Base-by-base conservation (phyloP, 2,329 filamentous ascomycete genomes). In the Stachybotrys elegans region DNA sequence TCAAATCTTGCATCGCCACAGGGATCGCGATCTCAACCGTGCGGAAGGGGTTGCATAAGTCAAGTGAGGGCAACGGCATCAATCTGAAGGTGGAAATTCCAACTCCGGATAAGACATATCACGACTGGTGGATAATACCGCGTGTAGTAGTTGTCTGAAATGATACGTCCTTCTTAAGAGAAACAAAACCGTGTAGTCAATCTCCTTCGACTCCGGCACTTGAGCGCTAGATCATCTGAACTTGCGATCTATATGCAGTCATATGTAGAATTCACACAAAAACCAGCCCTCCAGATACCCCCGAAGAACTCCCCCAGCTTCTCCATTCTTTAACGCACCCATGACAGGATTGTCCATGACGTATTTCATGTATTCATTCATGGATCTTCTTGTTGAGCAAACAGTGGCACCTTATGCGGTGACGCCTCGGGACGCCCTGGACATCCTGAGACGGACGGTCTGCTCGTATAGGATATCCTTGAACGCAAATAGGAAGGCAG, bases 401-500 rank as follows among this genome's bases (percentile, higher is more conserved):
- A n/a, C n/a, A n/a, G n/a, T n/a, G n/a, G n/a, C 36, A 41, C 17
- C 34, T 50, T 62, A 69, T 41, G 62, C 59, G 44, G 54, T 52
- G 35, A 66, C 37, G 20, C 60, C 57, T 59, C 65, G 69, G 42
- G 66, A 61, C 22, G 63, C 61, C 35, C 68, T 59, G 19, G 60
- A 55, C 45, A 67, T 63, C 43, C 88, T 76, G 23, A 89, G 78
- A 56, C 74, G 79, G 41, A 92, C 70, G 1, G 83, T 91, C 66
- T 86, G 81, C 57, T 89, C 87, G 63, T 97, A 98, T 6, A 98
- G 77, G 6, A 89, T 88, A 62, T 98, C 93, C 75, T 98, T 98
- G 73, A 98, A 96, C 2, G 91, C 93, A 63, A 98, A 98, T 46
- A 98, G 73, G 68, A 97, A 90, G 3, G 93, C 93, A 6, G 93